phyloP scores from a whole-genome alignment of 805 yeast genomes.

The Wickerhamomyces mucosus region DNA sequence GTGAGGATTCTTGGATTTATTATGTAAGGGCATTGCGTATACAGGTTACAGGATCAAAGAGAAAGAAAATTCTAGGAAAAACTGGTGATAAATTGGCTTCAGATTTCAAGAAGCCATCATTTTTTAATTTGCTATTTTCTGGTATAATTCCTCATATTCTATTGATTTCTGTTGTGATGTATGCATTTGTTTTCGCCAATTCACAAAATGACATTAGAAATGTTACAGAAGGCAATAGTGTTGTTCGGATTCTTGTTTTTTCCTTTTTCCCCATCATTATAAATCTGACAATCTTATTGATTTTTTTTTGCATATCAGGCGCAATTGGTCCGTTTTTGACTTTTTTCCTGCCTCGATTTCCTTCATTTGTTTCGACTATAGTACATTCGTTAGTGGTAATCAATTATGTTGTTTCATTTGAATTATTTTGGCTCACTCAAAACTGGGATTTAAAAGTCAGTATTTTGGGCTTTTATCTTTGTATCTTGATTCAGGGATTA shows the following conservation, averaged over 20 bases:
- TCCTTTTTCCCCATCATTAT: conserved; percentile 38
- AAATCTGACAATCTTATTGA: conserved; percentile 31
- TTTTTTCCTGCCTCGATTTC: conserved; percentile 29
- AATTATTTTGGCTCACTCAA: conserved; percentile 46
- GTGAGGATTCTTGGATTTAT: conserved; percentile 33
- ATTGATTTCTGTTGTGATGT: conserved; percentile 25
- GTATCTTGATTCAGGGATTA: conserved; percentile 38
- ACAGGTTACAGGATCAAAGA: conserved; percentile 47
- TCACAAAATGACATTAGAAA: conserved; percentile 37
- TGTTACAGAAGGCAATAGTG: conserved; percentile 27
- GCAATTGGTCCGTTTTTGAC: conserved; percentile 39
- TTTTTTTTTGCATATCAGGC: conserved; percentile 32
- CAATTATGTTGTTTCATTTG: conserved; percentile 39
- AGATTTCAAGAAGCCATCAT: conserved; percentile 41
- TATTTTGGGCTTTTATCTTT: conserved; percentile 43
- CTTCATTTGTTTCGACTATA: conserved; percentile 38
- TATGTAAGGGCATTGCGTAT: conserved; percentile 43
- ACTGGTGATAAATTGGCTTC: conserved; percentile 30
- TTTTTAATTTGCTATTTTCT: conserved; percentile 31
- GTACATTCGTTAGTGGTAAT: conserved; percentile 40
- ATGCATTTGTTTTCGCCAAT: conserved; percentile 45
- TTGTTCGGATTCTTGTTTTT: conserved; percentile 34
- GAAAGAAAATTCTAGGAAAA: conserved; percentile 25
- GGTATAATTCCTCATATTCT: conserved; percentile 31
- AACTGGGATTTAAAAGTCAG: conserved; percentile 45